Evolutionary conservation across 73 alveolate genomes (phyloP).

Genomic region (Paramecium bursaria): DNA sequence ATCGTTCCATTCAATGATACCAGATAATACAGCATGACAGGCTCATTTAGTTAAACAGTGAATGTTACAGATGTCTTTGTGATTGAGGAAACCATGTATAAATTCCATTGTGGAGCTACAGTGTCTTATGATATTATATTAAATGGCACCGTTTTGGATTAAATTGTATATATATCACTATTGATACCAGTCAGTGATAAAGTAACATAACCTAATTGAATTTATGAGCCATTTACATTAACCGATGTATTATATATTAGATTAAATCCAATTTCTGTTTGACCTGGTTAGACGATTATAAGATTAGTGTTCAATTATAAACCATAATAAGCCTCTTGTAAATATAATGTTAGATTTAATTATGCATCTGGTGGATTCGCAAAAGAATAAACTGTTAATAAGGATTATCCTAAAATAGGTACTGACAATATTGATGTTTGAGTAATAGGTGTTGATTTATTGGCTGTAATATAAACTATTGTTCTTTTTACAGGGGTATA

Average conservation of each 20-base stretch:
- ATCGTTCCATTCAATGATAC: slow-evolving; percentile 64
- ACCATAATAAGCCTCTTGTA: slow-evolving; percentile 52
- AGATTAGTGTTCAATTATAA: neutral
- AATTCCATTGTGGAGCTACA: slow-evolving; percentile 12
- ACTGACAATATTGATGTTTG: slow-evolving; percentile 6
- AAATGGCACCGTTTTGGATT: slow-evolving; percentile 33
- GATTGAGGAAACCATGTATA: neutral
- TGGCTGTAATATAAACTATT: neutral
- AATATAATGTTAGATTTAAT: neutral
- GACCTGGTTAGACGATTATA: slow-evolving; percentile 1
- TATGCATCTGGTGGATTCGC: slow-evolving; percentile 25
- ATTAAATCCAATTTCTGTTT: slow-evolving; percentile 25
- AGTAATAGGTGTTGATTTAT: neutral
- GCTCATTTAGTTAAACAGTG: slow-evolving; percentile 34
- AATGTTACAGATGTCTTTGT: slow-evolving; percentile 53
- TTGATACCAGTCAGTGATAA: slow-evolving; percentile 35
- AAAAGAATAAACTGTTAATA: neutral
- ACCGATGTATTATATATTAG: slow-evolving; percentile 24
- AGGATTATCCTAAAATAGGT: slow-evolving; percentile 4
- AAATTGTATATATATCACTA: neutral
- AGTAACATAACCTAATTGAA: slow-evolving; percentile 55
- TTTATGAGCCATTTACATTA: slow-evolving; percentile 31
- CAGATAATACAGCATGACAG: slow-evolving; percentile 49
- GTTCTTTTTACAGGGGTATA: slow-evolving; percentile 68
- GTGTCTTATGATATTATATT: slow-evolving; percentile 51